Percentiles rank a stretch among this genome's conserved stretches.
Conservation (phyloP, 345 rosid genomes). For the Pistacia atlantica region DNA sequence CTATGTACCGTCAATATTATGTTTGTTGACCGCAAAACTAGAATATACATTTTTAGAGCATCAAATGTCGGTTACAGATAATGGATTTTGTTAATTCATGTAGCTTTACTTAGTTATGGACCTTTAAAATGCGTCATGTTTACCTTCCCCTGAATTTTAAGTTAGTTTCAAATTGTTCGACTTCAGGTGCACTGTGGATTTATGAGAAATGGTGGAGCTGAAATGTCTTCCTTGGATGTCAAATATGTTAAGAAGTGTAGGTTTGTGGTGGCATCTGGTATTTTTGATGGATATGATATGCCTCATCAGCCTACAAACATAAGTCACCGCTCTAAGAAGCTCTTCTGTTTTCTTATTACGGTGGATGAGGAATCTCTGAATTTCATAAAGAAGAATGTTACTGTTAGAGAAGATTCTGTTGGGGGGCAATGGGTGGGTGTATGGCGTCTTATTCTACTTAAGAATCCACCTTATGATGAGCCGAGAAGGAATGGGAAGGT, state of each 20-base stretch:
- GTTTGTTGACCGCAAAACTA: too few relatives aligned
- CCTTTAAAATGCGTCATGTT: neutral
- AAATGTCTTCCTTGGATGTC: slow-evolving; percentile 69
- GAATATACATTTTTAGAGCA: too few relatives aligned
- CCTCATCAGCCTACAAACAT: slow-evolving; percentile 91
- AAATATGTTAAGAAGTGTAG: slow-evolving; percentile 72
- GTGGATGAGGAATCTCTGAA: slow-evolving; percentile 79
- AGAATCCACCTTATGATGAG: slow-evolving; percentile 88
- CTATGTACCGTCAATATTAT: too few relatives aligned
- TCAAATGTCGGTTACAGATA: too few relatives aligned
- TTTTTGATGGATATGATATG: slow-evolving; percentile 88
- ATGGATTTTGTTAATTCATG: neutral
- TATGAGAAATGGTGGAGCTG: slow-evolving; percentile 80
- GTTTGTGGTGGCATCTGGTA: slow-evolving; percentile 93
- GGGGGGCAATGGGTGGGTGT: slow-evolving; percentile 92
- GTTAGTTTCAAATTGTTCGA: slow-evolving; percentile 6
- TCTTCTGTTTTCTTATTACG: slow-evolving; percentile 92
- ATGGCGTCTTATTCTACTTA: slow-evolving; percentile 89
- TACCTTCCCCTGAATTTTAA: slow-evolving; percentile 2
- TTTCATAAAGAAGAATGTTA: slow-evolving; percentile 65
- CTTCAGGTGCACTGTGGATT: slow-evolving; percentile 90
- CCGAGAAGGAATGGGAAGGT: slow-evolving; percentile 97
- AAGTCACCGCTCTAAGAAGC: slow-evolving; percentile 70
- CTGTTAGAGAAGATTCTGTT: slow-evolving; percentile 58
- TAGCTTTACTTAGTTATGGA: neutral